phyloP scores from a whole-genome alignment of 2,329 filamentous ascomycete genomes.

The Pseudogymnoascus sp. region DNA sequence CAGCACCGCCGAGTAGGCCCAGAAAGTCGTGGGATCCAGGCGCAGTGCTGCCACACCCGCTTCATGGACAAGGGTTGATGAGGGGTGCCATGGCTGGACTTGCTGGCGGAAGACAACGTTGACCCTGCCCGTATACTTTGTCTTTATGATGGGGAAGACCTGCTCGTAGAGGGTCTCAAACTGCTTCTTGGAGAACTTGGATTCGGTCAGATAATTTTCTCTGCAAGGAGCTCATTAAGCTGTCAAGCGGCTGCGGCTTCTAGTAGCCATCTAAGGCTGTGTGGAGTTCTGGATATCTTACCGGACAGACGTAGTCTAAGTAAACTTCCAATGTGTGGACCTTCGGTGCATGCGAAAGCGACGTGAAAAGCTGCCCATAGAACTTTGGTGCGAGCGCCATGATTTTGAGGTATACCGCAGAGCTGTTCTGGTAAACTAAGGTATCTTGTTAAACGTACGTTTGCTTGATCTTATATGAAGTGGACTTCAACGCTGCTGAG shows the following conservation, averaged over 20 bases:
- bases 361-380: constrained; percentile 57
- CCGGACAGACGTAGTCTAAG: constrained; percentile 85
- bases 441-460: background rate
- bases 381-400: constrained; percentile 77
- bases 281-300: constrained; percentile 21
- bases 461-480: background rate
- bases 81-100: constrained; percentile 92
- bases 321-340: constrained; percentile 57
- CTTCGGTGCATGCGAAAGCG: constrained; percentile 35
- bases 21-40: constrained; percentile 64
- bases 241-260: too few relatives aligned
- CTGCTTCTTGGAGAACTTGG: constrained; percentile 50
- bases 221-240: background rate
- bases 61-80: constrained; percentile 73
- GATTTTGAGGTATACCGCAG: constrained; percentile 13
- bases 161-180: constrained; percentile 67
- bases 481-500: background rate
- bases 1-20: constrained; percentile 64
- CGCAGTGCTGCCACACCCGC: constrained; percentile 72
- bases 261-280: background rate
- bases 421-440: background rate
- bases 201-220: constrained; percentile 31
- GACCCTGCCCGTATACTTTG: constrained; percentile 51
- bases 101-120: constrained; percentile 83
- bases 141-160: constrained; percentile 56